Evolutionary conservation across 2,329 filamentous ascomycete species (phyloP), one percentile per base, ranked within the genome.

Genomic region (Neonectria neomacrospora): DNA sequence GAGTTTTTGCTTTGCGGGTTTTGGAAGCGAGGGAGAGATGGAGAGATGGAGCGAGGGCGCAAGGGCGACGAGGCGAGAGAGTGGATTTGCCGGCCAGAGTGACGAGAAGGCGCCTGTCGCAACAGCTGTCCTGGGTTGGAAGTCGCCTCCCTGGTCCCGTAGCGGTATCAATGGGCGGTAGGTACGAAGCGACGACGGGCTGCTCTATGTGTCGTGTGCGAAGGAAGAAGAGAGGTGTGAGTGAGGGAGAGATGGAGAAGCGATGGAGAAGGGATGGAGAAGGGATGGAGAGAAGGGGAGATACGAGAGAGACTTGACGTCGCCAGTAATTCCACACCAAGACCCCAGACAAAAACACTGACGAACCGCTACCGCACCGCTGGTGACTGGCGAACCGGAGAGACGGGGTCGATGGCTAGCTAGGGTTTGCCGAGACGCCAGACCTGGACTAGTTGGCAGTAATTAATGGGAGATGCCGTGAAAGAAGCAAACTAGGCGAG

Each of bases 381-480:
- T 37, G 34, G 14, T 42, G 47, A 58, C 37, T 39, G 26, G 53
- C 48, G 57, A 55, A 32, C 58, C 50, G 51, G 34, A 32, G 32
- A 50, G 42, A 54, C 32, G 41, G 50, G 34, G 18, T 37, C 41
- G 42, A 34, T 39, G 42, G 48, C 60, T 64, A 61, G 14, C 34
- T 37, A 37, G 34, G 16, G 34, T 58, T 58, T 64, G 51, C 54
- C 62, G 58, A 51, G 61, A 67, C 61, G 54, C 60, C 52, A 20
- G 47, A 26, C 54, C 45, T 53, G 52, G 51, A 48, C 57, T 63
- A 63, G 59, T 52, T 50, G 23, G 45, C 44, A 58, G 39, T 10
- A 47, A 62, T 58, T 44, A 53, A 18, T 18, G n/a, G 55, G 47
- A 59, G 26, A 53, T 52, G 42, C 30, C 26, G 50, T 34, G 32